Percentiles rank a stretch among this genome's conserved stretches.
These are phyloP conservation scores for Henningerozyma blattae DNA, from an alignment of 805 yeast genomes.

Conservation along the genomic window DNA sequence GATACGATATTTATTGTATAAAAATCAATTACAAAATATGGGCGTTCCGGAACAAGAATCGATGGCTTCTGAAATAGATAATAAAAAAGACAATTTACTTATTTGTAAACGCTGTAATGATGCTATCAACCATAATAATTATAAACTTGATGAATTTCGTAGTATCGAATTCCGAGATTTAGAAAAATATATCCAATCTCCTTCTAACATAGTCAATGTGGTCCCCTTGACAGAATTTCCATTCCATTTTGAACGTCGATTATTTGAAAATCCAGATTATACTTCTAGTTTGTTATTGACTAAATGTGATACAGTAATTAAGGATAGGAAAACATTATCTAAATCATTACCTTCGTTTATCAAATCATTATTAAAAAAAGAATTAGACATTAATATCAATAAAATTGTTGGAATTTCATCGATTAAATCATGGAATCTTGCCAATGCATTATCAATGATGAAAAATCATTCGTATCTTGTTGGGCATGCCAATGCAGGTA, in stretches of 20 bases:
- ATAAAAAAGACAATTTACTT: conserved; percentile 7
- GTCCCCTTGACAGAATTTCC: conserved; percentile 68
- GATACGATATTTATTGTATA: conserved; percentile 19
- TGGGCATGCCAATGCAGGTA: conserved; percentile 63
- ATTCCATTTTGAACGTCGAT: conserved; percentile 31
- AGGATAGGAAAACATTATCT: conserved; percentile 9
- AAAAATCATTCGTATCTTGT: conserved; percentile 34
- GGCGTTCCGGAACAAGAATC: conserved; percentile 7
- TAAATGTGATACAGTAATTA: conserved; percentile 23
- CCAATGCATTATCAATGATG: conserved; percentile 11
- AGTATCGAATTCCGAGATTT: conserved; percentile 19
- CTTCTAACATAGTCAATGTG: conserved; percentile 40
- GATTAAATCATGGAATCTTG: conserved; percentile 18
- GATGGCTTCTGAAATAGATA: conserved; percentile 1
- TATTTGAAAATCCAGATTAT: conserved; percentile 8
- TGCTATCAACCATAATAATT: conserved; percentile 33
- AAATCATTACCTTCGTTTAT: conserved; percentile 23
- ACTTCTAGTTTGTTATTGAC: conserved; percentile 14
- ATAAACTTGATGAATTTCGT: conserved; percentile 10
- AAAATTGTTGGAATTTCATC: conserved; percentile 19
- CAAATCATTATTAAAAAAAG: conserved; percentile 18
- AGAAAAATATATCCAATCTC: conserved; percentile 22
- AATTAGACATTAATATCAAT: conserved; percentile 19
- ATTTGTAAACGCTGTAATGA: conserved; percentile 49
- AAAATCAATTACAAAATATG: conserved; percentile 15